Evolutionary conservation across 345 rosid species (phyloP).

Genomic region (Populus deltoides): DNA sequence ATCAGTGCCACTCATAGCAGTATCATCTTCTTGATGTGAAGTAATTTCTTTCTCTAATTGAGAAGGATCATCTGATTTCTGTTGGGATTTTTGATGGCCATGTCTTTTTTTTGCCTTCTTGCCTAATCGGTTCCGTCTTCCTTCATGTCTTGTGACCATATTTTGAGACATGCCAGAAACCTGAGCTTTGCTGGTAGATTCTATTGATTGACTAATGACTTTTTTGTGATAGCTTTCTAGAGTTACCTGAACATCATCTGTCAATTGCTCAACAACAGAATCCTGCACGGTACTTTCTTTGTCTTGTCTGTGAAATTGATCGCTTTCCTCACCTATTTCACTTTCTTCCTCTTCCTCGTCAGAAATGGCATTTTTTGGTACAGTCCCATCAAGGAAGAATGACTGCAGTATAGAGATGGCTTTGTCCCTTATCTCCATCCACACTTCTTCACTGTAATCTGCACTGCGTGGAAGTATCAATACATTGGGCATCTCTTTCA

Average conservation of each 20-base stretch:
- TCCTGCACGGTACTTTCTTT: conserved; percentile 45
- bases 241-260: conserved; percentile 47
- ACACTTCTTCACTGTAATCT: conserved; percentile 99
- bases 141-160: conserved; percentile 49
- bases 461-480: conserved; percentile 96
- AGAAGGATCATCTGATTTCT: conserved; percentile 59
- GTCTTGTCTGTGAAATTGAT: conserved; percentile 35
- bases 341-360: conserved; percentile 76
- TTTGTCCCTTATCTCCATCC: conserved; percentile 98
- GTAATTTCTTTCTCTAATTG: conserved; percentile 63
- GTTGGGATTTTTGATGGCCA: conserved; percentile 60
- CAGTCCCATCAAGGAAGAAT: conserved; percentile 70
- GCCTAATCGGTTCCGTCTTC: conserved; percentile 72
- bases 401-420: conserved; percentile 77
- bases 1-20: conserved; percentile 87
- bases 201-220: conserved; percentile 41
- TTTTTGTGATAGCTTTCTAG: conserved; percentile 51
- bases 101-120: conserved; percentile 96
- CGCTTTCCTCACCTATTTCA: conserved; percentile 53
- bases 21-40: conserved; percentile 73
- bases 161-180: conserved; percentile 50
- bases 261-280: conserved; percentile 47
- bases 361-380: conserved; percentile 71
- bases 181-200: conserved; percentile 51
- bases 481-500: conserved; percentile 99